Conservation (phyloP, 495 filamentous ascomycete species). For the Xylaria intraflava region DNA sequence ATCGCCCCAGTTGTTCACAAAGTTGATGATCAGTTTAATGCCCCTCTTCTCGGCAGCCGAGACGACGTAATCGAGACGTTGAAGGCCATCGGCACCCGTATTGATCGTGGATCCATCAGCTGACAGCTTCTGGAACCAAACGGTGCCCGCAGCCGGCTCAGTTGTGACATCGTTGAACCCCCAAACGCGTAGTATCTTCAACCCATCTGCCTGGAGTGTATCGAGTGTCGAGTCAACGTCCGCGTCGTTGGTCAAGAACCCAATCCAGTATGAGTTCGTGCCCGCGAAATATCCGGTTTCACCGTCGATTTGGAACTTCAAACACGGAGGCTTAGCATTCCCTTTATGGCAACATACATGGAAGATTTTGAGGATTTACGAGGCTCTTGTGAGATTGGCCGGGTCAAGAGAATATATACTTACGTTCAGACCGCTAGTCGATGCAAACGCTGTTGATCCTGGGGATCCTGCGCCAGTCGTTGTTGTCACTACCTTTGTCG, state of each 20-base stretch:
- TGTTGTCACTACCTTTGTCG: conserved; percentile 15
- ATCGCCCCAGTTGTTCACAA: conserved; percentile 50
- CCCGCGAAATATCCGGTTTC: conserved; percentile 58
- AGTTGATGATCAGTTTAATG: conserved; percentile 52
- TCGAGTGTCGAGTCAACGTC: conserved; percentile 57
- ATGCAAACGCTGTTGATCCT: not conserved
- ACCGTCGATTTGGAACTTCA: conserved; percentile 55
- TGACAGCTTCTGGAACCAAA: conserved; percentile 56
- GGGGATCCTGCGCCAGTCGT: not conserved
- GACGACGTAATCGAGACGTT: conserved; percentile 62
- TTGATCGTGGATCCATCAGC: conserved; percentile 54
- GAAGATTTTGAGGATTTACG: not conserved
- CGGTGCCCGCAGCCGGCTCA: conserved; percentile 39
- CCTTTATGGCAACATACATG: too few relatives aligned
- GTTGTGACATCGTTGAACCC: conserved; percentile 57
- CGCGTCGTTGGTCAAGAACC: conserved; percentile 56
- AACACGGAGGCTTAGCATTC: not conserved
- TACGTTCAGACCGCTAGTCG: conserved; percentile 3
- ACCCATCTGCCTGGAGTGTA: conserved; percentile 44
- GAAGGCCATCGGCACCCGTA: conserved; percentile 57
- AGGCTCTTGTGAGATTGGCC: not conserved
- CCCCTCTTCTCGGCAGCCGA: conserved; percentile 49
- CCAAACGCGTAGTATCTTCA: conserved; percentile 67
- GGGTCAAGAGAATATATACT: not conserved
- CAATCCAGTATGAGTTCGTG: conserved; percentile 70